These are phyloP conservation scores for Spathaspora sp. DNA, from an alignment of 1,139 yeast species.

Conservation along the genomic window DNA sequence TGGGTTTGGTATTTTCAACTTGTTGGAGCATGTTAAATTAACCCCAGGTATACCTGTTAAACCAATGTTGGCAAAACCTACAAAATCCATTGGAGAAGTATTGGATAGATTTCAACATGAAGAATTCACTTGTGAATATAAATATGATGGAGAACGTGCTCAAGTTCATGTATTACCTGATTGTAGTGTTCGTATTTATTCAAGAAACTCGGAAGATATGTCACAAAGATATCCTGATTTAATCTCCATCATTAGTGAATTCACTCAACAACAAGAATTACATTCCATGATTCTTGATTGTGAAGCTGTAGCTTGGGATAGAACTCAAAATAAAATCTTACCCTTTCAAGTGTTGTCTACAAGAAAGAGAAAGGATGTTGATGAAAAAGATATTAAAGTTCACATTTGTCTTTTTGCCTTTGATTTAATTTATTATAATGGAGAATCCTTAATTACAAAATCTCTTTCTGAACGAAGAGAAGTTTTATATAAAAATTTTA, in stretches of 20 bases:
- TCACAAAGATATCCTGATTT: slow-evolving; percentile 93
- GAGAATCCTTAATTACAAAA: slow-evolving; percentile 65
- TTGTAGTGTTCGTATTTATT: slow-evolving; percentile 75
- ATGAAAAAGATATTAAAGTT: slow-evolving; percentile 82
- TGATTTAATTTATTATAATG: slow-evolving; percentile 76
- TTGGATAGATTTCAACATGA: slow-evolving; percentile 84
- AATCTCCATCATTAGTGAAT: slow-evolving; percentile 62
- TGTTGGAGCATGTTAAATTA: slow-evolving; percentile 68
- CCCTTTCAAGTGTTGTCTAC: slow-evolving; percentile 94
- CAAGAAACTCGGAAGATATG: slow-evolving; percentile 97
- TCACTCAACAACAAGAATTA: slow-evolving; percentile 41
- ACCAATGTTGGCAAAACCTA: slow-evolving; percentile 98
- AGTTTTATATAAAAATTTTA: slow-evolving; percentile 55
- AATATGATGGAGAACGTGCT: slow-evolving; percentile 97
- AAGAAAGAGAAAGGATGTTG: slow-evolving; percentile 90
- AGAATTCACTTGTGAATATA: slow-evolving; percentile 91
- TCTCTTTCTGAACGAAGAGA: slow-evolving; percentile 71
- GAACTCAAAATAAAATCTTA: slow-evolving; percentile 65
- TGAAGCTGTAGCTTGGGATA: slow-evolving; percentile 99
- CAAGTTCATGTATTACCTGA: slow-evolving; percentile 77
- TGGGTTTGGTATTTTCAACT: slow-evolving; percentile 62
- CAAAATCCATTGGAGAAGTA: slow-evolving; percentile 87
- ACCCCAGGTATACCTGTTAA: slow-evolving; percentile 93
- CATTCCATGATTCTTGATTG: slow-evolving; percentile 79
- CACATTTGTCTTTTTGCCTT: slow-evolving; percentile 91